Base-by-base conservation (phyloP, 2,329 filamentous ascomycete genomes). In the Colletotrichum cordylinicola region DNA sequence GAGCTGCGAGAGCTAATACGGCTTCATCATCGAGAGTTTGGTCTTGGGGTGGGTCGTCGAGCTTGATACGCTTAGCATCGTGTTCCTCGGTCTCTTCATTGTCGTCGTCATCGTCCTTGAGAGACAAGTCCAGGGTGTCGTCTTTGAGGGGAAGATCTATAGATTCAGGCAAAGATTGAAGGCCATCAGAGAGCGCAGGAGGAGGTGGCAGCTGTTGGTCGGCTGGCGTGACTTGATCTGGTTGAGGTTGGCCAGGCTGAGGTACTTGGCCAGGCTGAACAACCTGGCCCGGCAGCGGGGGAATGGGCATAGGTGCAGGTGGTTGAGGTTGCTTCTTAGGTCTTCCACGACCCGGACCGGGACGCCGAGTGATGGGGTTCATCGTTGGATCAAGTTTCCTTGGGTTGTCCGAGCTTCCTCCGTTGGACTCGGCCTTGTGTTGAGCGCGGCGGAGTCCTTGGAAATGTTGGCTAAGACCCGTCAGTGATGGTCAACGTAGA, bases 281-380 rank as follows among this genome's bases (percentile, higher is more conserved):
- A 18, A 61, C 15, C 27, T 66, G 74, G 12, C 56, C 67, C 31
- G 77, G 55, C 29, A 78, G 72, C 27, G 68, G 16, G 24, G 75
- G 64, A n/a, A 71, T 65, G 2, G 67, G 64, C 24, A 76, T 67
- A 27, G 77, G 78, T 48, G 70, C 78, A 52, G 79, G 78, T 33
- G 62, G 74, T 29, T 74, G 70, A n/a, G 83, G 82, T 55, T 84
- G 82, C 80, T 91, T 92, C 69, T 87, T 85, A 0, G 89, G 88
- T 8, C 90, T 86, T 3, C 90, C 89, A 60, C 90, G 87, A 15
- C 90, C 90, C 5, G 90, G 90, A 0, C 91, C 91, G 6, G 91
- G 90, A 31, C 91, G 87, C 18, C 90, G 86, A n/a, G 90, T 92
- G 79, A 92, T 91, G 67, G 91, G 91, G 73, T 92, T 91, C 77